Evolutionary conservation across 495 filamentous ascomycete species (phyloP).

Genomic region (Parachaetomium inaequale): DNA sequence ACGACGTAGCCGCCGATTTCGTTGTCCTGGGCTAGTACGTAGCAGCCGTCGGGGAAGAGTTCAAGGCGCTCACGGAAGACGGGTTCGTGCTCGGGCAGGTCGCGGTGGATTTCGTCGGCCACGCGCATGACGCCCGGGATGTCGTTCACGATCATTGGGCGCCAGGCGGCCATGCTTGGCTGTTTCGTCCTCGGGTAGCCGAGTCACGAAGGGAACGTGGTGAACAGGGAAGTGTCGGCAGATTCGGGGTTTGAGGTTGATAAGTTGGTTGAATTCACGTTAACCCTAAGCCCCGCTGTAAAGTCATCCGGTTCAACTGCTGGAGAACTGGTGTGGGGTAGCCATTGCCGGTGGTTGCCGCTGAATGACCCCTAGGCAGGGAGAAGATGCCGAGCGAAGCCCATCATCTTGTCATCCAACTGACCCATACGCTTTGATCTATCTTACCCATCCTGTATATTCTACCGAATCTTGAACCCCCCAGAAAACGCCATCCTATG

Average conservation of each 20-base stretch:
- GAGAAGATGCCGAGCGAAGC: too few relatives aligned
- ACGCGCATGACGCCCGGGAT: constrained; percentile 26
- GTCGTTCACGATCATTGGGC: constrained; percentile 20
- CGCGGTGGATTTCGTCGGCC: constrained; percentile 26
- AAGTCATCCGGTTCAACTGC: too few relatives aligned
- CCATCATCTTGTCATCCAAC: too few relatives aligned
- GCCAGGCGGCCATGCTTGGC: constrained; percentile 21
- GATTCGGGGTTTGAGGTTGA: too few relatives aligned
- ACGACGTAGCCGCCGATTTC: constrained; percentile 36
- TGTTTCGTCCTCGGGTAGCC: background rate
- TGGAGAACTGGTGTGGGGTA: too few relatives aligned
- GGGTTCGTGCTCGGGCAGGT: constrained; percentile 29
- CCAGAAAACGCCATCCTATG: background rate
- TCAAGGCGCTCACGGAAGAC: constrained; percentile 33
- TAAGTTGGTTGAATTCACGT: too few relatives aligned
- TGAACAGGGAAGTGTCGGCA: too few relatives aligned
- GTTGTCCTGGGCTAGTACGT: constrained; percentile 25
- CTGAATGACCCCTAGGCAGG: too few relatives aligned
- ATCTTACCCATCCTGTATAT: background rate
- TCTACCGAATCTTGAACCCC: background rate
- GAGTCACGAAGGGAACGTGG: too few relatives aligned
- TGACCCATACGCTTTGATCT: too few relatives aligned
- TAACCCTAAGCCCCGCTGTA: too few relatives aligned
- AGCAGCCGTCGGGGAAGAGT: constrained; percentile 35
- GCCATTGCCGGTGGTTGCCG: too few relatives aligned